phyloP scores from a whole-genome alignment of 805 yeast genomes.

The Wickerhamiella slavikovae region DNA sequence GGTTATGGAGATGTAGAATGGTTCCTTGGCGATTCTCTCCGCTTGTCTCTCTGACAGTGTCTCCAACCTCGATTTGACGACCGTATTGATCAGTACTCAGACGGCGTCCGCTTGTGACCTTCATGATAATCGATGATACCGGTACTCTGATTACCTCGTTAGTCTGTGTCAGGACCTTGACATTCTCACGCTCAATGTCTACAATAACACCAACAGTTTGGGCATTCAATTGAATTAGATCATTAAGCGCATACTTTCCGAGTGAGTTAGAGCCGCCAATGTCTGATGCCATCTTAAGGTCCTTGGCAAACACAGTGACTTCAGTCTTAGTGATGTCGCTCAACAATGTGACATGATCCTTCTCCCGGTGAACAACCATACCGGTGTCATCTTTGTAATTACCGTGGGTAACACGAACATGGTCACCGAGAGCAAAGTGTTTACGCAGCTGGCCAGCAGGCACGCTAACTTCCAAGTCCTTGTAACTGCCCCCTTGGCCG shows the following conservation, averaged over 20 bases:
- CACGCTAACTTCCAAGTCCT: conserved; percentile 48
- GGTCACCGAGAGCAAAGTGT: conserved; percentile 79
- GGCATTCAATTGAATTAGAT: conserved; percentile 71
- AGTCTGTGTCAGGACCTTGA: conserved; percentile 60
- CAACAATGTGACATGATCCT: conserved; percentile 73
- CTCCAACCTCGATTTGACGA: conserved; percentile 70
- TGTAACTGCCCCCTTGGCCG: conserved; percentile 27
- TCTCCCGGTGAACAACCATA: conserved; percentile 61
- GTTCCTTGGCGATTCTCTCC: conserved; percentile 82
- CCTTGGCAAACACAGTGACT: conserved; percentile 81
- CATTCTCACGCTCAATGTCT: conserved; percentile 72
- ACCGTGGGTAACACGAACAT: conserved; percentile 81
- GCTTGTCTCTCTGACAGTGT: conserved; percentile 65
- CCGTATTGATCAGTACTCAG: conserved; percentile 79
- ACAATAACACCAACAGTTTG: conserved; percentile 76
- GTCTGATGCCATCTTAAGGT: conserved; percentile 79
- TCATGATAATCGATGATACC: conserved; percentile 68
- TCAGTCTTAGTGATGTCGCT: conserved; percentile 80
- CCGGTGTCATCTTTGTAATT: conserved; percentile 89
- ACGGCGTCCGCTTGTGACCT: conserved; percentile 41
- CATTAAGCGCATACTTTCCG: conserved; percentile 71
- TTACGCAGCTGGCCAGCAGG: conserved; percentile 71
- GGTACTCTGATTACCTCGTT: conserved; percentile 53
- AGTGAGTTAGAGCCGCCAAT: conserved; percentile 50
- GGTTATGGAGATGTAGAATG: conserved; percentile 69